Base-by-base conservation (phyloP, 2,329 filamentous ascomycete species). In the Sporothrix euskadiensis region DNA sequence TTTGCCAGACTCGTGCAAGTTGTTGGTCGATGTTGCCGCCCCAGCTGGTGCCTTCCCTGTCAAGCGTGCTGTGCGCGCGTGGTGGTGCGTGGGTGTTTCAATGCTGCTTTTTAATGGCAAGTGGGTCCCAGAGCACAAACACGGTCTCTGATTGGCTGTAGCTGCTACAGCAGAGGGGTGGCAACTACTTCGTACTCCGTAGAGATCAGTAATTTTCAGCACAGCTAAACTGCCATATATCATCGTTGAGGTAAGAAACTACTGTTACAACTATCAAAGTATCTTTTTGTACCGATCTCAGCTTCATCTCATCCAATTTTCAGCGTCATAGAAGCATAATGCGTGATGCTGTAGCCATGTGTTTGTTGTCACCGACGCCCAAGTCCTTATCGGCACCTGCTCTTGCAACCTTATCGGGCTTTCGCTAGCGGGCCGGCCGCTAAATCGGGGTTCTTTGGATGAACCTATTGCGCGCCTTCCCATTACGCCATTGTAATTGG, bases 371-470 rank as follows among this genome's bases (percentile, higher is more conserved):
- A 65, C 59, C n/a, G 35, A 2, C 54, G 22, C 54, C 39, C 63
- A 73, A 30, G 35, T 71, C 26, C 75, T 76, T 76, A 76, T 76
- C 75, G 52, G 70, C 74, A 76, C 75, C 73, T 76, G 75, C 76
- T 73, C 71, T 22, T 69, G 10, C 39, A 8, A 3, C 32, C 73
- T 74, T 76, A 74, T 75, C 75, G 63, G 74, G 56, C 44, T 8
- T 22, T 5, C n/a, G 47, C 30, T 52, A 65, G 70, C 35, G 22
- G 49, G 49, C 66, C 57, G 69, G 59, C 26, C 69, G 32, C 70
- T 72, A 66, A 47, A 56, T 56, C 32, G 30, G 30, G 26, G 41
- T 10, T 10, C 9, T 14, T 44, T 14, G 9, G 6, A 44, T 44
- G 44, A n/a, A 39, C 47, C 65, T 52, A n/a, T 52, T 52, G 22